phyloP scores from a whole-genome alignment of 352 stramenopile genomes.

The Pythium plurisporium region DNA sequence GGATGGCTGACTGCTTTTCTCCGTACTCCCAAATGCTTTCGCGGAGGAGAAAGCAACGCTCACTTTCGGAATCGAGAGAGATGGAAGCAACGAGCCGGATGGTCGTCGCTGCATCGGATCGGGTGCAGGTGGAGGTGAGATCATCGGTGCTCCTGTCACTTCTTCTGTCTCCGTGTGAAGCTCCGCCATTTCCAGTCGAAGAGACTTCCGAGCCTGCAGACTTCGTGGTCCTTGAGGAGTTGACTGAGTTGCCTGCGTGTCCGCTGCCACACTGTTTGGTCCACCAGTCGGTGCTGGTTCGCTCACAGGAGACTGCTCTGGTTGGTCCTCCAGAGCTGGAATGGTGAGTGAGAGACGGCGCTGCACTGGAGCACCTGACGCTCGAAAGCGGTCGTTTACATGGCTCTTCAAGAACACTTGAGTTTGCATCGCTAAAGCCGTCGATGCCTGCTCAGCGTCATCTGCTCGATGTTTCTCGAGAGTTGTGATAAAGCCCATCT shows the following conservation, averaged over 20 bases:
- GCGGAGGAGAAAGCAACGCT: conserved; percentile 10
- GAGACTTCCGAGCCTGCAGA: conserved; percentile 17
- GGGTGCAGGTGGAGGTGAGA: conserved; percentile 12
- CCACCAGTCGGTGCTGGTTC: not conserved
- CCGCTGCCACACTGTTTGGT: no score
- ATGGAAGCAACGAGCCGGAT: conserved; percentile 13
- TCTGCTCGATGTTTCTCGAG: conserved; percentile 26
- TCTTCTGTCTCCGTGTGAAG: conserved; percentile 18
- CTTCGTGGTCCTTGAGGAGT: conserved; percentile 14
- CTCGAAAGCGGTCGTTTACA: conserved; percentile 6
- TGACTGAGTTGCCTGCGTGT: not conserved
- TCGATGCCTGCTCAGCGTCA: not conserved
- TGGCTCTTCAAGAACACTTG: conserved; percentile 23
- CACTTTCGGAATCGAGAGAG: conserved; percentile 21
- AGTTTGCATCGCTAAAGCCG: conserved; percentile 20
- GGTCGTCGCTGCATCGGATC: conserved; percentile 17
- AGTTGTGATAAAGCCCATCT: conserved; percentile 25
- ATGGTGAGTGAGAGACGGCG: conserved; percentile 11
- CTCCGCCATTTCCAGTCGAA: conserved; percentile 15
- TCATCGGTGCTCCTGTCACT: not conserved
- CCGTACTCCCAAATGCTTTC: not conserved
- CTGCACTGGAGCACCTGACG: not conserved
- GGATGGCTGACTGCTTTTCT: not conserved
- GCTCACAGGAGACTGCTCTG: not conserved
- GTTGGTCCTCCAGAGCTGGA: conserved; percentile 1